Base-by-base conservation (phyloP, 192 early-diverging fungal species). In the Entrophospora sp. region DNA sequence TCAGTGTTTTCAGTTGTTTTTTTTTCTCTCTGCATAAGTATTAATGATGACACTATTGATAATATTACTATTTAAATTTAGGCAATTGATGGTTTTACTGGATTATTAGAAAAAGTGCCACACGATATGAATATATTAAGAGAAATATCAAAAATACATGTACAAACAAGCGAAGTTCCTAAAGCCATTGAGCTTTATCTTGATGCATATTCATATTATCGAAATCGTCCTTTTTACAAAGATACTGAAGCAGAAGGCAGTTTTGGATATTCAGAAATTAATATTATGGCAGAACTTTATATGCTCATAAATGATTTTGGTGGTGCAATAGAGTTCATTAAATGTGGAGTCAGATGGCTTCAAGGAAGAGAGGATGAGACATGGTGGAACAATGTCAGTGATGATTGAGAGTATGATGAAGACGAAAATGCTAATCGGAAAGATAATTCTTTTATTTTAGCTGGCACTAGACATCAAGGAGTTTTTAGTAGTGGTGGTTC, bases 221-320 rank as follows among this genome's bases (percentile, higher is more conserved):
- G 45, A 37, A 70, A 35, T 53, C 69, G 14, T 35, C 67, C 1
- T 34, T 69, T 32, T 55, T 53, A 12, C 43, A 61, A 74, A 8
- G 66, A 76, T 9, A 43, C 64, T 12, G 71, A 69, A 2, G 73
- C 71, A 32, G 69, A 64, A 66, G 72, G 71, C 70, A 66, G 78
- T 25, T 76, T 94, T 64, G 77, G 90, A 62, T 91, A 84, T 69
- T 81, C 91, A 34, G 94, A 95, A 56, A 67, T 99, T 28, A 89
- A 93, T 71, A 90, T 91, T 76, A 71, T 95, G 48, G 84, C 86
- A 35, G 93, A 96, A 64, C 72, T 97, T 12, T 93, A 93, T 57
- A 80, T 96, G 16, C 80, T 90, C 61, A 72, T 79, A 28, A 80
- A 81, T 37, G 89, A 94, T 58, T 93, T 90, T 68, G 85, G 88